Base-by-base conservation (phyloP, 257 asterid species). In the Dorcoceras hygrometricum region DNA sequence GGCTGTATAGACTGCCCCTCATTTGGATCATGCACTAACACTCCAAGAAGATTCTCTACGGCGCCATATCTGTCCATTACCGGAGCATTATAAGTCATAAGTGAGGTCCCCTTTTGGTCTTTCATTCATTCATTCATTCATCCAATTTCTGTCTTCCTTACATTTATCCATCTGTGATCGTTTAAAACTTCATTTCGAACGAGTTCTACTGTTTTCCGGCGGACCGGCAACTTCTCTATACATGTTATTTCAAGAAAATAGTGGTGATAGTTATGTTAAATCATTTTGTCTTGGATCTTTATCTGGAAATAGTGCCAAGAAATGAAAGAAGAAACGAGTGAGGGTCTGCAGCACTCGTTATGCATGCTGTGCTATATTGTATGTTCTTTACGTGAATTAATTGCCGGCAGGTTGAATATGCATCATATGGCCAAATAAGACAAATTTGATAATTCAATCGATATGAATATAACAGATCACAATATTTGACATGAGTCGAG, bases 101-200 rank as follows among this genome's bases (percentile, higher is more conserved):
- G 60, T 69, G 81, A 80, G 81, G 72, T 58, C 70, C 81, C 81
- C 65, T 77, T 77, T 69, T 73, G 70, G 76, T 67, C 79, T 54
- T 71, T 74, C 16, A 76, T 88, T 84, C 75, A 79, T 86, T 90
- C 82, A 80, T 88, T 90, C 87, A 81, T 87, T 84, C 84, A 67
- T 77, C 85, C 32, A 76, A 65, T 77, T n/a, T 69, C 80, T 62
- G 36, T 70, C 72, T 73, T 68, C 57, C 36, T 31, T 65, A 69
- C 63, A 26, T 59, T 59, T 70, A 46, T 62, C 67, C 59, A 57
- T 46, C 60, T 62, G 54, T 64, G 2, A 32, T 62, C 77, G 26
- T 68, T 63, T n/a, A 25, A 4, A 26, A 28, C 57, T 46, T 14
- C 22, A 71, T 77, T 70, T 46, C 34, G 34, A 62, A 28, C 65